These are phyloP conservation scores for Tetrapyrgos nigripes DNA, from an alignment of 1,284 basidiomycete genomes.

Conservation along the genomic window DNA sequence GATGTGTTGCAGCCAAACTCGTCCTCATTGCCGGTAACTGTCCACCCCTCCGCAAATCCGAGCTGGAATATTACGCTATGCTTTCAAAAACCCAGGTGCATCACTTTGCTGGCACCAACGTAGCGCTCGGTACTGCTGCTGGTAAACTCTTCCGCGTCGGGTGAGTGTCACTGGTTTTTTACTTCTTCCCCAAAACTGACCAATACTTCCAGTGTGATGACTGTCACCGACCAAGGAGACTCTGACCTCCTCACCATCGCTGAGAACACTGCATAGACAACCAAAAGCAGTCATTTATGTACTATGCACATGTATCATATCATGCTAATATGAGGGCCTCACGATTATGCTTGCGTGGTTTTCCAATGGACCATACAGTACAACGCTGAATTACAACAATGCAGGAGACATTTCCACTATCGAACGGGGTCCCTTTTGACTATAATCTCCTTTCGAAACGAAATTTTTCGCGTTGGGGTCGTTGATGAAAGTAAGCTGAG, in stretches of 20 bases:
- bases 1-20: constrained; percentile 83
- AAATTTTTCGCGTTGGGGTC: constrained; percentile 71
- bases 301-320: not conserved
- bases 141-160: constrained; percentile 99
- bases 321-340: not conserved
- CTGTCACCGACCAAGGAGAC: constrained; percentile 96
- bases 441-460: constrained; percentile 80
- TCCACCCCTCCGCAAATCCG: constrained; percentile 98
- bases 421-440: constrained; percentile 70
- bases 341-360: not conserved
- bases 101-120: constrained; percentile 97
- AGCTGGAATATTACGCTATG: constrained; percentile 99
- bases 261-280: constrained; percentile 55
- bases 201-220: constrained; percentile 81
- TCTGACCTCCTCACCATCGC: constrained; percentile 89
- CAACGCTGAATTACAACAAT: constrained; percentile 52
- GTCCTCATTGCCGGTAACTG: constrained; percentile 99
- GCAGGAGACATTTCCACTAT: constrained; percentile 79
- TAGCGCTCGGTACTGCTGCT: constrained; percentile 97
- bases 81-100: constrained; percentile 97
- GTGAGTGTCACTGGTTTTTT: constrained; percentile 51
- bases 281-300: not conserved
- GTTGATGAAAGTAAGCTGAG: constrained; percentile 67
- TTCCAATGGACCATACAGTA: not conserved
- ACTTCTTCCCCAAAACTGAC: constrained; percentile 5